Evolutionary conservation across 208 protist genomes (phyloP), one percentile per base, ranked within the genome.

Genomic region (Leishmania gerbilli): DNA sequence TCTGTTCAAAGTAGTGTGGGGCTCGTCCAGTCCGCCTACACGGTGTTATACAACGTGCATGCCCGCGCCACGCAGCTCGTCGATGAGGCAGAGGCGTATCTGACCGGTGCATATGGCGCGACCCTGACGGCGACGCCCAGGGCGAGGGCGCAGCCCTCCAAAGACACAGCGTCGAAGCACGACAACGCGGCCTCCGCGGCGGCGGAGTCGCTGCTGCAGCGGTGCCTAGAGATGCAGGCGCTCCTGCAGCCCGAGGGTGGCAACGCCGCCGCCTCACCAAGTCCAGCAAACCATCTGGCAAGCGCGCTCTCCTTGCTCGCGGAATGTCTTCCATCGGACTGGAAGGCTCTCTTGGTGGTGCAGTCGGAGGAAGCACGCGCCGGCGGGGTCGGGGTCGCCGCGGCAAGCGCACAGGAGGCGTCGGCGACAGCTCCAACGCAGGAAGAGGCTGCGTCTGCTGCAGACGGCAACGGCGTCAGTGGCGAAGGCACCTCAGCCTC

Each of bases 201-300:
- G 3, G 75, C 71, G 11, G 80, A 75, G 21, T 56, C 58, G n/a
- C 47, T 84, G 55, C 68, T 84, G 21, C 75, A 71, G 56, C 51
- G 75, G 31, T 79, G 55, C 69, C 65, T 58, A 5, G 53, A 42
- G n/a, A 79, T 84, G 75, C 75, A 84, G 64, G 49, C 34, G 5
- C 24, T 56, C 15, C 19, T 79, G 62, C 3, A 68, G 6, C 76
- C 21, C 47, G 60, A 71, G 15, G 37, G n/a, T 2, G 27, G 21
- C 49, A 40, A 34, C n/a, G n/a, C 56, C 11, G 58, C 27, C 76
- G 60, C 5, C 45, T 60, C 76, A 21, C 58, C n/a, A 11, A 47
- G 27, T 51, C 42, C 58, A 24, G 37, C 37, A 40, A 65, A 8
- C 19, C 4, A 34, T 5, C 24, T 79, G 60, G 56, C 55, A 21